phyloP scores from a whole-genome alignment of 2,329 filamentous ascomycete species.

The Ceratocystis eucalypticola region DNA sequence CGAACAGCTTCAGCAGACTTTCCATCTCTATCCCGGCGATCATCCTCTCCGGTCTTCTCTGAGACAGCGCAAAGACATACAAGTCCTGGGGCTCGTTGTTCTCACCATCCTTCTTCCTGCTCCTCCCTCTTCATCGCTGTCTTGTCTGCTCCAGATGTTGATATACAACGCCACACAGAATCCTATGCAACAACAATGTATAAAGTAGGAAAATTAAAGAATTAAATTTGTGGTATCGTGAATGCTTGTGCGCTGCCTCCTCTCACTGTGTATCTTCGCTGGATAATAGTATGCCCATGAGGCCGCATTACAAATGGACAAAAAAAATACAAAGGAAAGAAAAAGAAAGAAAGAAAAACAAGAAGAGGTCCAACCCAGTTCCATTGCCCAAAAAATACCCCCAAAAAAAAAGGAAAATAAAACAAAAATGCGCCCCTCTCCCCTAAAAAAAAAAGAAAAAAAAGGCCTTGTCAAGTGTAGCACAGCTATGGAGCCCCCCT shows the following conservation, averaged over 20 bases:
- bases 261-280: background rate
- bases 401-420: background rate
- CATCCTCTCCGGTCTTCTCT: background rate
- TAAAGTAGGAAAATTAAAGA: background rate
- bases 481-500: background rate
- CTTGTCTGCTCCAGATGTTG: background rate
- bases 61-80: background rate
- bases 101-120: too few relatives aligned
- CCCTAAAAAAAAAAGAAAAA: background rate
- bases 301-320: too few relatives aligned
- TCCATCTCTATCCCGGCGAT: too few relatives aligned
- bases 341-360: slow-evolving; percentile 8
- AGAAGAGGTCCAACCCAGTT: background rate
- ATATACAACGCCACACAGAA: background rate
- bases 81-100: too few relatives aligned
- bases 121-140: background rate
- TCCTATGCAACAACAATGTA: background rate
- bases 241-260: background rate
- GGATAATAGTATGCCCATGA: background rate
- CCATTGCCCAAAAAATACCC: background rate
- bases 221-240: slow-evolving; percentile 6
- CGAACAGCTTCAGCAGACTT: too few relatives aligned
- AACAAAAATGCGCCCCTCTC: background rate
- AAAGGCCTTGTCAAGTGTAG: background rate
- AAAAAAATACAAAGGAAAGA: background rate